A percentile compares a stretch with the other conserved stretches of the same genome.
These are phyloP conservation scores for Macrolepiota fuliginosa DNA, from an alignment of 768 basidiomycete genomes.

Conservation along the genomic window DNA sequence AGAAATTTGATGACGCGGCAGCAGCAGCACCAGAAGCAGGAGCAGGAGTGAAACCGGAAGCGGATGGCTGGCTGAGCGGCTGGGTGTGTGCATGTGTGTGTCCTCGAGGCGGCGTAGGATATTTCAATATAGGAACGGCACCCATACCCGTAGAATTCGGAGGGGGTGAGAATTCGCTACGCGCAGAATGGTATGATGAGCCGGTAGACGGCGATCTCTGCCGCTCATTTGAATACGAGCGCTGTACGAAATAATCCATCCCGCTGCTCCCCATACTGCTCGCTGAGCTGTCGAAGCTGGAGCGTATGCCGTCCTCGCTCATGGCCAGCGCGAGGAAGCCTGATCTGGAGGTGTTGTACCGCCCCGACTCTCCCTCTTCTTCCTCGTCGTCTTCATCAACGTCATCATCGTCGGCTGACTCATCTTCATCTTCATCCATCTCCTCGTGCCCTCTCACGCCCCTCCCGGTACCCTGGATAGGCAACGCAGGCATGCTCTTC, in stretches of 20 bases:
- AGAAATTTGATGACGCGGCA: background rate
- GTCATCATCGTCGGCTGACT: constrained; percentile 30
- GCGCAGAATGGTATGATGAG: constrained; percentile 14
- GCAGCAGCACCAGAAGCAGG: background rate
- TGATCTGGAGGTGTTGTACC: background rate
- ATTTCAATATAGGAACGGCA: constrained; percentile 7
- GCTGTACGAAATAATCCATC: background rate
- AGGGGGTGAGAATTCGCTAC: background rate
- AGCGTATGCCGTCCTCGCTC: constrained; percentile 3
- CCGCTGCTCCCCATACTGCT: constrained; percentile 11
- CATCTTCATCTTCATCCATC: constrained; percentile 32
- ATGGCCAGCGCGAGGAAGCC: constrained; percentile 1
- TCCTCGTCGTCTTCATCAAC: constrained; percentile 36
- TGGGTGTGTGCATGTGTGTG: background rate
- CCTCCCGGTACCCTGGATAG: constrained; percentile 24
- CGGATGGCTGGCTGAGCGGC: background rate
- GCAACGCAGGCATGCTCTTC: constrained; percentile 50
- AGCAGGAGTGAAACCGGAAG: background rate
- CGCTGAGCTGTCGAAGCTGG: constrained; percentile 21
- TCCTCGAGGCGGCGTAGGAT: constrained; percentile 8
- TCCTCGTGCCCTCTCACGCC: constrained; percentile 31
- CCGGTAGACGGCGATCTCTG: background rate
- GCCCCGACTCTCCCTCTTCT: constrained; percentile 20
- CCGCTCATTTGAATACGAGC: background rate
- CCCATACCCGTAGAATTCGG: constrained; percentile 2